Base-by-base conservation (phyloP, 305 asterid genomes). In the Fraxinus baroniana region DNA sequence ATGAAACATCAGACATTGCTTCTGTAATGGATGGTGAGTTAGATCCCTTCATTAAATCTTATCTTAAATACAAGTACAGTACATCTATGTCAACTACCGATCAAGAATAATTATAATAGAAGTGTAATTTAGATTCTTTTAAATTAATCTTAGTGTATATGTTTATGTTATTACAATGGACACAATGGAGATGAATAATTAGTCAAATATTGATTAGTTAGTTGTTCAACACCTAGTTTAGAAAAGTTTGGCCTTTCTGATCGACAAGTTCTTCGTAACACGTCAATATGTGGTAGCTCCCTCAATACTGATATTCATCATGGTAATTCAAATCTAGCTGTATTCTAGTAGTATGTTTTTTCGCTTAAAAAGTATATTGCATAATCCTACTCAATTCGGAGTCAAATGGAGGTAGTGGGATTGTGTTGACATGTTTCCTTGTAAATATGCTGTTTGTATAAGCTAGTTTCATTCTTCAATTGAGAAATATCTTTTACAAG, bases 1-100 rank as follows among this genome's bases (percentile, higher is more conserved):
- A 85, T 2, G 98, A 96, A 83, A 94, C 98, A 33, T 85, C 97
- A 1, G 98, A 96, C 85, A 87, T 94, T 36, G 83, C 90, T 75
- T 89, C 98, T 33, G 99, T 96, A 32, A 90, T 92, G 94, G 97
- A 92, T 83, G 95, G 95, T 13, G 97, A 93, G 41, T 86, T 96
- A 13, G 97, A 96, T 74, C 93, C 97, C 78, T 96, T 96, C 88
- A 91, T 94, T 79, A 94, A 92, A 86, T 91, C 98, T 68, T 94
- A 90, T 88, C 97, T 96, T 15, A 96, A 93, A 86, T 79, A 88
- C 89, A 93, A 94, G 90, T 94, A 92, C 90, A 91, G 83, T 76
- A 20, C 86, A 4, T 81, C 91, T 5, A 80, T 90, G 82, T 86
- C 89, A 24, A 78, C 57, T 80, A 81, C 79, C 75, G 88, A 77